Base-by-base conservation (phyloP, 495 filamentous ascomycete genomes). In the Lophiostoma macrostomum region DNA sequence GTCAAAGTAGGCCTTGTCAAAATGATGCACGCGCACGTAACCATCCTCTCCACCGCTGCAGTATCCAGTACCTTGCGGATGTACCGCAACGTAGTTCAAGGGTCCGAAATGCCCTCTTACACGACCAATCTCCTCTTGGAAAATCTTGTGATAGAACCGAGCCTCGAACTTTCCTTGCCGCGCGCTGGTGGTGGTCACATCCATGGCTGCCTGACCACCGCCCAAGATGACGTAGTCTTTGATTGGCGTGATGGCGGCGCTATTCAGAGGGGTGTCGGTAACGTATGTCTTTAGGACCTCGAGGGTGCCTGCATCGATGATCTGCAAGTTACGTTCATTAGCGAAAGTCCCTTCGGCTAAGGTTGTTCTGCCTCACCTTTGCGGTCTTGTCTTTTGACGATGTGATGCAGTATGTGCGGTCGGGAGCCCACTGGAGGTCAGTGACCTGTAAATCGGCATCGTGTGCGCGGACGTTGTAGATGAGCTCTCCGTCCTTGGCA, bases 111-210 rank as follows among this genome's bases (percentile, higher is more conserved):
- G 93, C 38, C 93, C 93, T 61, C 89, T 78, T 58, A 98, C 93
- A 71, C 93, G 82, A 56, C 93, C 94, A 68, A 96, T 94, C 78
- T 98, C 93, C 69, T 96, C 91, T 73, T 95, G 90, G 70, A 98
- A 96, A 64, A 98, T 82, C 77, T 91, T 95, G 81, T 98, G 93
- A 78, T 95, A 98, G 79, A 98, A 96, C 43, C 93, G 81, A 20
- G 93, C 94, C 71, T 98, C 93, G 77, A 98, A 98, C 73, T 96
- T 96, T 71, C 93, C 93, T 73, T 97, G 93, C 40, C 93, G 80
- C 10, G 88, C 82, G 23, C 84, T 84, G 32, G 93, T 98, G 14
- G 87, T 94, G n/a, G 93, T 98, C 69, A 98, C 93, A 71, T 96
- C 93, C 88, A 96, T 96, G 63, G 93, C 93, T 50, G 91, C 93